Evolutionary conservation across 169 alveolate genomes (phyloP), one percentile per base, ranked within the genome.

Genomic region (Plasmodium coatneyi): DNA sequence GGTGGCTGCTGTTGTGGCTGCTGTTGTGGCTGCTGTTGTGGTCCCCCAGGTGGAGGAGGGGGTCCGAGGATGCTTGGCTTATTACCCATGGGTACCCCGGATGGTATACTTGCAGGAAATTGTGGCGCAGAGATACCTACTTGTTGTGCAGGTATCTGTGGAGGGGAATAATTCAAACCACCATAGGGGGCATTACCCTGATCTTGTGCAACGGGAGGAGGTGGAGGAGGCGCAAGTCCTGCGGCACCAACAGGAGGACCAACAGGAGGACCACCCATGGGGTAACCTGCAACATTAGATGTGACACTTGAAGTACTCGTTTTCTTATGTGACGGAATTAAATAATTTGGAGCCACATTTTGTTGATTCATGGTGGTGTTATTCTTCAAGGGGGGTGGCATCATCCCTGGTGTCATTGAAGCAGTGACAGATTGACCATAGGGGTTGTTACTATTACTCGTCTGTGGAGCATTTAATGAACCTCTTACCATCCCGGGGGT

Each of bases 301-400:
- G 92, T 83, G 49, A 36, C 32, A 34, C 22, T n/a, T 5, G 91
- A 41, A 32, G 92, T 30, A 16, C 30, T 54, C 7, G 52, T 46
- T 71, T 83, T 83, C 71, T 66, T 71, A 82, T 82, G 60, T 43
- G 74, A 71, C 56, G 52, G 71, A 22, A 71, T 71, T 32, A 71
- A 32, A 43, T 83, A 83, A 25, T 25, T 71, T 9, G 46, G 92
- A 9, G 82, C 14, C 3, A 71, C 39, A 16, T 81, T 83, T 22
- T 66, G 74, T 43, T 49, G 86, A 66, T 2, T 66, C 36, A 22
- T 66, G 36, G 76, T 2, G 16, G 36, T 66, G 76, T 66, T 66
- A 66, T 7, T 66, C n/a, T 66, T 66, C 39, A 66, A 46, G 60
- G 83, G 79, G 39, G 16, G 28, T 2, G 41, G 66, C 80, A 19